phyloP scores from a whole-genome alignment of 108 stramenopile genomes.

The Cyclotella cryptica region DNA sequence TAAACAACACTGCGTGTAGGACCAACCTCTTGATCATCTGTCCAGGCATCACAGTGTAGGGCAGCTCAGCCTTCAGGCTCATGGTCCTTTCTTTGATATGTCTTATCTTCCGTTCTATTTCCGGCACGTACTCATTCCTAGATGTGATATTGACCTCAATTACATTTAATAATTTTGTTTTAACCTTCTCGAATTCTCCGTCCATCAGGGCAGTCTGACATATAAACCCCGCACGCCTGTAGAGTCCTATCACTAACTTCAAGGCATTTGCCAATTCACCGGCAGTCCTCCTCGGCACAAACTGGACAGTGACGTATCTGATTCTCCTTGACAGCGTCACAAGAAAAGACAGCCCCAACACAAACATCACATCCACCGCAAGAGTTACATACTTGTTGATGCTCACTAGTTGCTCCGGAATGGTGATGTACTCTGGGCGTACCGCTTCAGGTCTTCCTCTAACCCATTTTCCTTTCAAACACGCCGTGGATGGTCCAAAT shows the following conservation, averaged over 20 bases:
- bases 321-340: background rate
- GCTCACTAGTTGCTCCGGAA: background rate
- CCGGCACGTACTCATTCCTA: background rate
- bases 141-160: slow-evolving; percentile 5
- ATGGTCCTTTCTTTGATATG: slow-evolving; percentile 36
- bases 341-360: background rate
- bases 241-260: background rate
- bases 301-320: background rate
- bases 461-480: no score
- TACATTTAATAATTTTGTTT: background rate
- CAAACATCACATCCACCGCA: background rate
- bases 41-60: slow-evolving; percentile 24
- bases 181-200: background rate
- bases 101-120: slow-evolving; percentile 2
- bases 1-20: slow-evolving; percentile 19
- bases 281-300: background rate
- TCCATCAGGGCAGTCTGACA: background rate
- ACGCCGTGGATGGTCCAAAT: no score
- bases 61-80: slow-evolving; percentile 22
- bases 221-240: background rate
- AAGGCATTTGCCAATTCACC: background rate
- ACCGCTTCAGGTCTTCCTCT: background rate
- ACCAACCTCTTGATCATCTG: slow-evolving; percentile 41
- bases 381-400: background rate
- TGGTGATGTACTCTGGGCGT: background rate